Conservation (phyloP, 2,329 filamentous ascomycete species). For the Fusarium dimerum region DNA sequence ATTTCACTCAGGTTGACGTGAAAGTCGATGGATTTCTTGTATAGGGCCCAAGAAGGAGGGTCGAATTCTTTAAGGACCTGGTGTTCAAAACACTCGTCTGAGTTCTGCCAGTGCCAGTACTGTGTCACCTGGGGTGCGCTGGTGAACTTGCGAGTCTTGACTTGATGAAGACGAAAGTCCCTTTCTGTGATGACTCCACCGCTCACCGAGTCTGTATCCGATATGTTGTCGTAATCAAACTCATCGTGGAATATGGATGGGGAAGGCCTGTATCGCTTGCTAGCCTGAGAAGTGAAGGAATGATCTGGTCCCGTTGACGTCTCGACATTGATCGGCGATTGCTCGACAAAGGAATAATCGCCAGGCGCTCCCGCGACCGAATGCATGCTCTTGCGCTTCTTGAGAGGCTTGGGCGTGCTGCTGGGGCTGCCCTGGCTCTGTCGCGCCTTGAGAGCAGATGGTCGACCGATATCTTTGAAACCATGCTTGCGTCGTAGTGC, state of each 20-base stretch:
- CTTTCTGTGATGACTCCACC: slow-evolving; percentile 44
- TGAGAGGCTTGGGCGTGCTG: slow-evolving; percentile 27
- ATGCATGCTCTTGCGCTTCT: slow-evolving; percentile 38
- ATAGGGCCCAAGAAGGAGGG: slow-evolving; percentile 50
- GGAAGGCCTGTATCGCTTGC: slow-evolving; percentile 29
- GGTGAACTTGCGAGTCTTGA: slow-evolving; percentile 50
- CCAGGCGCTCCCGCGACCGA: slow-evolving; percentile 30
- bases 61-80: slow-evolving; percentile 50
- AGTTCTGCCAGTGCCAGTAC: slow-evolving; percentile 55
- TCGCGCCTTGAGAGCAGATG: slow-evolving; percentile 47
- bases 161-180: slow-evolving; percentile 55
- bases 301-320: slow-evolving; percentile 6
- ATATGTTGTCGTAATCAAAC: slow-evolving; percentile 48
- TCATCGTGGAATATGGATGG: slow-evolving; percentile 33
- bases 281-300: slow-evolving; percentile 18
- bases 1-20: slow-evolving; percentile 50
- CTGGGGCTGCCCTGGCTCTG: slow-evolving; percentile 25
- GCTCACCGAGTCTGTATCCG: slow-evolving; percentile 53
- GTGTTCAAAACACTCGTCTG: slow-evolving; percentile 49
- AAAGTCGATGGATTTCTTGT: slow-evolving; percentile 53
- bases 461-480: slow-evolving; percentile 58
- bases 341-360: slow-evolving; percentile 28
- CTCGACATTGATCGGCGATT: slow-evolving; percentile 29
- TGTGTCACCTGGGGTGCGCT: slow-evolving; percentile 52
- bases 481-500: slow-evolving; percentile 53